These are phyloP conservation scores for Castanea mollissima DNA, from an alignment of 306 rosid species.

Conservation along the genomic window DNA sequence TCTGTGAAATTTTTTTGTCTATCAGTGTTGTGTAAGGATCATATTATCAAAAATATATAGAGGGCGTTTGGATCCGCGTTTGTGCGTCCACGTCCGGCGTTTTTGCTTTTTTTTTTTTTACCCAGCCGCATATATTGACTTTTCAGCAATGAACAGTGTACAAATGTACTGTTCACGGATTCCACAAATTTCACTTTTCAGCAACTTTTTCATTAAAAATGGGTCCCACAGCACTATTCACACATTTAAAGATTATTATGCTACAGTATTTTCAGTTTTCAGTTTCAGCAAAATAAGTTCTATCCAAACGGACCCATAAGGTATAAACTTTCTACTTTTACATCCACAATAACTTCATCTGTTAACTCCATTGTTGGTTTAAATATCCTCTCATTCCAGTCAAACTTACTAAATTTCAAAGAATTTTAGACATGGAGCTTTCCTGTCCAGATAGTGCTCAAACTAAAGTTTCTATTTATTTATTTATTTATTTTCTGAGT, in stretches of 20 bases:
- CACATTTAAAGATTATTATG: too few species aligned
- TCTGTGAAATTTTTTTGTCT: conserved; percentile 3
- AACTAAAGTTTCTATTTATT: not conserved
- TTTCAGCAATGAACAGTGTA: too few species aligned
- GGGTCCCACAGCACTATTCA: too few species aligned
- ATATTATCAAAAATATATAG: not conserved
- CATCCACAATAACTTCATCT: not conserved
- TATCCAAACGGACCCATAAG: not conserved
- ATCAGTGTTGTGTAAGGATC: conserved; percentile 10
- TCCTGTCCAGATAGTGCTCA: not conserved
- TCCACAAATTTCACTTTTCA: too few species aligned
- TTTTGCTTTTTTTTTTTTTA: too few species aligned
- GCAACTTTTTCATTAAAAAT: too few species aligned
- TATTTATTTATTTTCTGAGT: not conserved
- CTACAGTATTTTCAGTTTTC: too few species aligned
- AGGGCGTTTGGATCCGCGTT: too few species aligned
- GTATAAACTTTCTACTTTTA: not conserved
- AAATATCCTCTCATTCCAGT: not conserved
- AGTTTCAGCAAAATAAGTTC: too few species aligned
- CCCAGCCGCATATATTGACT: too few species aligned
- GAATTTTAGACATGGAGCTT: not conserved
- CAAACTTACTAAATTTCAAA: not conserved
- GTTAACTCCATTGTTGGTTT: not conserved
- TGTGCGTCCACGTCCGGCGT: too few species aligned
- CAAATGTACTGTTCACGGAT: too few species aligned